A percentile compares a stretch with the other conserved stretches of the same genome.
Conservation (phyloP, 73 alveolate species). For the Tetrahymena elliotti region DNA sequence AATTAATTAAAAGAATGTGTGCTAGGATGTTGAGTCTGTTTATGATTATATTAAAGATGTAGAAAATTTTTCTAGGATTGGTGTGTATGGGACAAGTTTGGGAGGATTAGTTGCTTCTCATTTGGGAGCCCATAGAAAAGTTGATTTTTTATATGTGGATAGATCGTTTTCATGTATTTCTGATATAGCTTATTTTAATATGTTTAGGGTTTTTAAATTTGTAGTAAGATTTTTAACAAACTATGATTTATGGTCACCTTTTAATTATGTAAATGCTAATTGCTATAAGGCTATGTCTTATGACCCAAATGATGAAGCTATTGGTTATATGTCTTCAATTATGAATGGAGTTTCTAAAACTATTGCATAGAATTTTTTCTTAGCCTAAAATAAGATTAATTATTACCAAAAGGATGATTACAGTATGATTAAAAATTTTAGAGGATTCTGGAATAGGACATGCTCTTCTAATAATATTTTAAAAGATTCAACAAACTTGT, state of each 20-base stretch:
- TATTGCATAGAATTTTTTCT: neutral
- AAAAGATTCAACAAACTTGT: neutral
- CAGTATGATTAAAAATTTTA: neutral
- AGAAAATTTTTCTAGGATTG: neutral
- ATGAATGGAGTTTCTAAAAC: neutral
- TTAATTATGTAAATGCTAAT: neutral
- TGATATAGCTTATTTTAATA: neutral
- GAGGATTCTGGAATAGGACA: neutral
- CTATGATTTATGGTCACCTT: neutral
- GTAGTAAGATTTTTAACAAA: neutral
- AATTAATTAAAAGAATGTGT: neutral
- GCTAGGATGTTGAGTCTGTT: neutral
- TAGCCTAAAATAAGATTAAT: neutral
- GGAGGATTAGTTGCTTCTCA: neutral
- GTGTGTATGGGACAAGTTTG: neutral
- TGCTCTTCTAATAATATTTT: neutral
- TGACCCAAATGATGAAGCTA: neutral
- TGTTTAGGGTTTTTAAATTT: neutral
- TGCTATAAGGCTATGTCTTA: neutral
- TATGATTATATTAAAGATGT: neutral
- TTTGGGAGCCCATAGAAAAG: neutral
- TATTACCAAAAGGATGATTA: neutral
- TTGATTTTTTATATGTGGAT: neutral
- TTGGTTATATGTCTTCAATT: neutral
- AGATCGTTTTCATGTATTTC: neutral